Evolutionary conservation across 768 basidiomycete genomes (phyloP), one percentile per base, ranked within the genome.

Genomic region (Boletus fagicola): DNA sequence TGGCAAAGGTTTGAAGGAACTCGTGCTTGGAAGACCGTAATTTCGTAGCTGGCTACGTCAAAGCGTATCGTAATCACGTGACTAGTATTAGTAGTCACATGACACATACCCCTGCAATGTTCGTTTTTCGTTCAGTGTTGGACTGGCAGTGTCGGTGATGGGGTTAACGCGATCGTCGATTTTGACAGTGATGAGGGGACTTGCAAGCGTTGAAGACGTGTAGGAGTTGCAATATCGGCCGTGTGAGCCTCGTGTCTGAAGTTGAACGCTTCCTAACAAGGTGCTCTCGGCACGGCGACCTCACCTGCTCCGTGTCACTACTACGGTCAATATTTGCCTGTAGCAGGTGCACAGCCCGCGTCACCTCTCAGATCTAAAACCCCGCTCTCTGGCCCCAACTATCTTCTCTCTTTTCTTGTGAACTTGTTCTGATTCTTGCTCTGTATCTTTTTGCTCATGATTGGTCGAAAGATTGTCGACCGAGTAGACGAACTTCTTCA

Each of bases 1-100:
- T 35, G 68, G 72, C 3, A 69, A 51, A 53, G 71, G 72, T 28
- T 46, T 72, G 62, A 74, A 68, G 48, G 65, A 67, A n/a, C 57
- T 72, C 5, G 62, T 72, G 24, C 65, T 74, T 30, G 64, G 72
- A 30, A 65, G 61, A 31, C 57, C 63, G 35, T 71, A 44, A 57
- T 60, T 43, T 18, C 31, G 42, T 50, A 39, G 53, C 26, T 45
- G 46, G 26, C 15, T 26, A 22, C 22, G 10, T 35, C 2, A 35
- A 0, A 36, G 35, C 15, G 15, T 16, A 42, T 42, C 39, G 9
- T 20, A 40, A 20, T n/a, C 49, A 61, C 58, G 53, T 57, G 51
- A 38, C 6, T 8, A 5, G 26, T 39, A 5, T n/a, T 40, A 20
- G 13, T 7, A 40, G 38, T 56, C 59, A 64, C 62, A 51, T 57